Base-by-base conservation (phyloP, 768 basidiomycete genomes). In the Cantharellus anzutake region DNA sequence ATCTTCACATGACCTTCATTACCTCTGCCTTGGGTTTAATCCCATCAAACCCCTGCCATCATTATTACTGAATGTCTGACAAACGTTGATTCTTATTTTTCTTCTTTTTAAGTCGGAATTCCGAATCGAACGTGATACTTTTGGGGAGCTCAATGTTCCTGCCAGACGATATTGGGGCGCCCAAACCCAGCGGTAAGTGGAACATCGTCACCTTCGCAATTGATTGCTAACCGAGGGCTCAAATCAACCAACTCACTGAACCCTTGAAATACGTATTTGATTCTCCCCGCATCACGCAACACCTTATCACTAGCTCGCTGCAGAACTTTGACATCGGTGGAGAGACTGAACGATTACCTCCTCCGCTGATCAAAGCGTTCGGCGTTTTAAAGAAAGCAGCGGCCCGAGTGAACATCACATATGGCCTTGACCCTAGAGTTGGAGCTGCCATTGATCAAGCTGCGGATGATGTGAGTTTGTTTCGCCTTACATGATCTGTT, bases 281-380 rank as follows among this genome's bases (percentile, higher is more conserved):
- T 48, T 52, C 37, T 14, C 20, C 11, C 16, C n/a, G 16, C 2
- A 2, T 42, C 57, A 2, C 39, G 20, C 3, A 5, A 16, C 56
- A 14, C 11, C 41, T 44, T 61, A 37, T 11, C 50, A 35, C 65
- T 48, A 89, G 90, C 51, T 94, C 91, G 20, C 75, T 98, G 62
- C 86, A 93, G 71, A 99, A 99, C 71, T 99, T 99, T 66, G 93
- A 99, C 69, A 99, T 99, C 65, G 96, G 96, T 61, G 96, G 96
- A 20, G 83, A 86, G 20, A 75, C 89, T 1, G 96, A 99, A 70
- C 82, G 93, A 61, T 80, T 98, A 63, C 96, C 96, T 0, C 81
- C 80, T 11, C 91, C 94, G n/a, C 74, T 99, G 48, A 94, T 99
- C 74, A 89, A 94, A 70, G 96, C 96, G 0, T 99, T 99, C 65